phyloP scores from a whole-genome alignment of 345 rosid species.

The Sisymbrium irio region DNA sequence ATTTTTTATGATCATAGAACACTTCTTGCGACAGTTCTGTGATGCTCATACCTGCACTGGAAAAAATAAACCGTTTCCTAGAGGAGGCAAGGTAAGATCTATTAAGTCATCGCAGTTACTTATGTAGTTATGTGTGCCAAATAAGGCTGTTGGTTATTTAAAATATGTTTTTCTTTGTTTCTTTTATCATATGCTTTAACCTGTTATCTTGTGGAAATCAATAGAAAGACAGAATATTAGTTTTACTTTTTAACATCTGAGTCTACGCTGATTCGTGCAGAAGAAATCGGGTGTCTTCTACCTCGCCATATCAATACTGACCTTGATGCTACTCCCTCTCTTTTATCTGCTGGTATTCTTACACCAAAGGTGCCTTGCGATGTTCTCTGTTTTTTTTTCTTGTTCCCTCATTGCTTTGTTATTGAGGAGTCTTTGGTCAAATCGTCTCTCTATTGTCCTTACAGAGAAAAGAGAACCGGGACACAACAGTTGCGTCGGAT shows the following conservation, averaged over 20 bases:
- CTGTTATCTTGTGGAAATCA: not conserved
- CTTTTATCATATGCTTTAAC: not conserved
- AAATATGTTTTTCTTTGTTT: not conserved
- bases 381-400: not conserved
- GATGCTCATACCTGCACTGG: constrained; percentile 85
- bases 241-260: not conserved
- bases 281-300: constrained; percentile 64
- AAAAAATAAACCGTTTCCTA: constrained; percentile 58
- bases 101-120: not conserved
- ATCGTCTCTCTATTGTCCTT: constrained; percentile 7
- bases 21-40: constrained; percentile 86
- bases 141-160: not conserved
- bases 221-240: not conserved
- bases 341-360: constrained; percentile 75
- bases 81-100: constrained; percentile 73
- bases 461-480: constrained; percentile 71
- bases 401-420: constrained; percentile 3
- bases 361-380: constrained; percentile 57
- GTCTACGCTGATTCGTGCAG: constrained; percentile 45
- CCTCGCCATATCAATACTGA: constrained; percentile 72
- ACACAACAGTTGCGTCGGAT: constrained; percentile 82
- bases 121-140: not conserved
- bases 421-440: constrained; percentile 5
- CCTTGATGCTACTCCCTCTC: constrained; percentile 83
- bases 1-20: constrained; percentile 44